Base-by-base conservation (phyloP, 208 protist species). In the Eutreptiella sp. region DNA sequence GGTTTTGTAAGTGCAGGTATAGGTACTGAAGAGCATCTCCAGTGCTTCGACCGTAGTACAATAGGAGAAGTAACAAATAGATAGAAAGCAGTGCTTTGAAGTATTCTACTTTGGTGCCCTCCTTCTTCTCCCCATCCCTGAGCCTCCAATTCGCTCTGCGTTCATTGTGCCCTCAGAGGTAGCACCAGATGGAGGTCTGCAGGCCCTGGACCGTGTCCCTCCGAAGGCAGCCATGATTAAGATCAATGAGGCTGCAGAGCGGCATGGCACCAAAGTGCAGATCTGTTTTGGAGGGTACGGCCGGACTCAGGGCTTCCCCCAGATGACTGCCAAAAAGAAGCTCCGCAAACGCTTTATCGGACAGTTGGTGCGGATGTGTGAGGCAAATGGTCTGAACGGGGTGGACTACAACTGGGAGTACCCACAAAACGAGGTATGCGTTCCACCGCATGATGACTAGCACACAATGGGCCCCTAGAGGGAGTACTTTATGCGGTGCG, bases 381-480 rank as follows among this genome's bases (percentile, higher is more conserved):
- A 68, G 9, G 28, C 53, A 4, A 57, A 76, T 7, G 43, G 54
- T 19, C 57, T 87, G 5, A 75, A 87, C 50, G 81, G 81, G 48
- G 57, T 87, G 38, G 81, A 87, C 64, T 71, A 79, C 72, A 82
- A 87, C 62, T 87, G 78, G 81, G 78, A 84, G 70, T 83, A 82
- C 66, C 77, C 80, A 24, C 46, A 39, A 1, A 66, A 33, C 3
- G 58, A 53, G 39, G 67, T n/a, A n/a, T n/a, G n/a, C n/a, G n/a
- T n/a, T n/a, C n/a, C n/a, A n/a, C n/a, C n/a, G n/a, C n/a, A n/a
- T n/a, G n/a, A n/a, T n/a, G n/a, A n/a, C n/a, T n/a, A n/a, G n/a
- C n/a, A n/a, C n/a, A n/a, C n/a, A n/a, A n/a, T n/a, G n/a, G n/a
- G n/a, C n/a, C n/a, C n/a, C n/a, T n/a, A n/a, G n/a, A n/a, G n/a